phyloP scores from a whole-genome alignment of 768 basidiomycete genomes.

The Terana coerulea region DNA sequence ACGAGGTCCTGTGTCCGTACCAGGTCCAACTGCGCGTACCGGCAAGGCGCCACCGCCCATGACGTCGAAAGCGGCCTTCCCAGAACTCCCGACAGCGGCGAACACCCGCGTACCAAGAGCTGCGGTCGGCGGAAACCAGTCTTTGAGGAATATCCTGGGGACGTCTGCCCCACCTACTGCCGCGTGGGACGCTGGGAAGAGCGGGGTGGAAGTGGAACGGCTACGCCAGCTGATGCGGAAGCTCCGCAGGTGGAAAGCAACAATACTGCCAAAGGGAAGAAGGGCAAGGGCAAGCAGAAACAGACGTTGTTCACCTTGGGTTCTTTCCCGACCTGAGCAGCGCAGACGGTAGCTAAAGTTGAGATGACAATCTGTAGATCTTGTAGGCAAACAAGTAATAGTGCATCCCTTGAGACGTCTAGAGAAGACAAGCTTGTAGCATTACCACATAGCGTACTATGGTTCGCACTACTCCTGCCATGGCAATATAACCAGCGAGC shows the following conservation, averaged over 20 bases:
- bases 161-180: slow-evolving; percentile 31
- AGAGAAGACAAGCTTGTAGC: background rate
- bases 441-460: too few relatives aligned
- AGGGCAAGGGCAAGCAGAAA: slow-evolving; percentile 80
- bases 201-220: slow-evolving; percentile 11
- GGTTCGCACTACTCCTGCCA: too few relatives aligned
- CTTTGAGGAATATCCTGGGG: slow-evolving; percentile 65
- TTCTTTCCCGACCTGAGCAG: slow-evolving; percentile 39
- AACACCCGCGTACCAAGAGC: slow-evolving; percentile 37
- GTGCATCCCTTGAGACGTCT: too few relatives aligned
- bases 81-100: slow-evolving; percentile 55
- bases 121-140: slow-evolving; percentile 57
- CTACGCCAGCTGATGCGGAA: slow-evolving; percentile 9
- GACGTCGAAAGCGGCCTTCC: slow-evolving; percentile 57
- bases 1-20: slow-evolving; percentile 28
- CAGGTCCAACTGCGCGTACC: slow-evolving; percentile 19
- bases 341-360: background rate
- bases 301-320: slow-evolving; percentile 76
- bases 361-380: background rate
- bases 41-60: slow-evolving; percentile 30
- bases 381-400: too few relatives aligned
- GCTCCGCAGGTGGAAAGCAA: background rate
- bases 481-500: too few relatives aligned
- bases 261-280: slow-evolving; percentile 52
- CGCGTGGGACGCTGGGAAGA: slow-evolving; percentile 24